phyloP scores from a whole-genome alignment of 2,329 filamentous ascomycete genomes.

The Scytalidium lignicola region DNA sequence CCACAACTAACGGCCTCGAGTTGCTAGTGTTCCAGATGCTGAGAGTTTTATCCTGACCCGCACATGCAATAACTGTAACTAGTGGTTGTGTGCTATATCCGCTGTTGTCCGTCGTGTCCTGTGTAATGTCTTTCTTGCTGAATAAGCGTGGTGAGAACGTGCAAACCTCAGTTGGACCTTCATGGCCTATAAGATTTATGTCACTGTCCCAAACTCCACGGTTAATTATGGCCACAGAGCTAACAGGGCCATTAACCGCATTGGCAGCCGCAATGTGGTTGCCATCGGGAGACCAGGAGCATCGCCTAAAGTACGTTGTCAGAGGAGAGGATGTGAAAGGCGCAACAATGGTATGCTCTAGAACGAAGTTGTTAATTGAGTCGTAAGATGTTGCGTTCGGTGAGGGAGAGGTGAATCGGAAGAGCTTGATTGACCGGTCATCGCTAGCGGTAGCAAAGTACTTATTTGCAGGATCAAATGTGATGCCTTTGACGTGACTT shows the following conservation, averaged over 20 bases:
- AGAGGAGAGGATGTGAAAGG: slow-evolving; percentile 90
- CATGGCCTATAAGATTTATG: slow-evolving; percentile 95
- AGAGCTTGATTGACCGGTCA: slow-evolving; percentile 94
- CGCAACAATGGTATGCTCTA: slow-evolving; percentile 83
- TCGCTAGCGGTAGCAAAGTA: slow-evolving; percentile 98
- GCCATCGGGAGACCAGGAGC: slow-evolving; percentile 96
- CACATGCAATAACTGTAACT: slow-evolving; percentile 93
- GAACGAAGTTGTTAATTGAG: slow-evolving; percentile 92
- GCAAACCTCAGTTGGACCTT: slow-evolving; percentile 94
- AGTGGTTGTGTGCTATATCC: slow-evolving; percentile 43
- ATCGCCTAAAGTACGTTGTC: slow-evolving; percentile 93
- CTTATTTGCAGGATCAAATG: slow-evolving; percentile 97
- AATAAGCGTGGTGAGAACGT: slow-evolving; percentile 94
- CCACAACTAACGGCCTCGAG: slow-evolving; percentile 81
- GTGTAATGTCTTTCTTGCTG: slow-evolving; percentile 56
- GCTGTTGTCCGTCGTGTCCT: slow-evolving; percentile 44
- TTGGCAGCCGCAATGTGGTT: slow-evolving; percentile 97
- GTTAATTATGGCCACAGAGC: slow-evolving; percentile 93
- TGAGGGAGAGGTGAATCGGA: slow-evolving; percentile 84
- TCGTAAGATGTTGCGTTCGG: slow-evolving; percentile 93
- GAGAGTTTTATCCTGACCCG: slow-evolving; percentile 91
- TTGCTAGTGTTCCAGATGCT: slow-evolving; percentile 98
- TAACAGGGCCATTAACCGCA: slow-evolving; percentile 94
- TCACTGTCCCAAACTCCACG: slow-evolving; percentile 91
- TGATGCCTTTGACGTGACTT: slow-evolving; percentile 97